A percentile compares a stretch with the other conserved stretches of the same genome.
phyloP scores from a whole-genome alignment of 345 rosid genomes.

The Camelina laxa region DNA sequence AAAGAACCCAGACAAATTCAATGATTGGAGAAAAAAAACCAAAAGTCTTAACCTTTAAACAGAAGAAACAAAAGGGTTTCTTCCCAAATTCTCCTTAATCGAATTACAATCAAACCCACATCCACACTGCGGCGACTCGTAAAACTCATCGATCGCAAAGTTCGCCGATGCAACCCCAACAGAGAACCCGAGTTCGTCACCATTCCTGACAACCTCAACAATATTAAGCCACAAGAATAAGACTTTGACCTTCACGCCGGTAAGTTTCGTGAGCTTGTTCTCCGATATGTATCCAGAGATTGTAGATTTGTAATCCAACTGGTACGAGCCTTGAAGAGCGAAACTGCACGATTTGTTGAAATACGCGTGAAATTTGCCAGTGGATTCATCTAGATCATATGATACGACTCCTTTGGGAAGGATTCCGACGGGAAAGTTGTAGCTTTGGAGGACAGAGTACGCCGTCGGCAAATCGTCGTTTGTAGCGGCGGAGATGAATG shows the following conservation, averaged over 20 bases:
- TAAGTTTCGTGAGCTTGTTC: slow-evolving; percentile 59
- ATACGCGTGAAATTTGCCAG: slow-evolving; percentile 65
- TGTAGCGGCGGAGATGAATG: slow-evolving; percentile 32
- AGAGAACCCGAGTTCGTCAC: slow-evolving; percentile 72
- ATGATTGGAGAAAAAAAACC: slow-evolving; percentile 5
- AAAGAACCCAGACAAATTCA: neutral
- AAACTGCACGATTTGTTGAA: slow-evolving; percentile 71
- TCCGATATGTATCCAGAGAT: slow-evolving; percentile 70
- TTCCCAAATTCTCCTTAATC: slow-evolving; percentile 44
- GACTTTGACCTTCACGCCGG: slow-evolving; percentile 87
- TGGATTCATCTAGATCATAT: slow-evolving; percentile 69
- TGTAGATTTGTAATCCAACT: slow-evolving; percentile 70
- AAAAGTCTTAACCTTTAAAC: slow-evolving; percentile 38
- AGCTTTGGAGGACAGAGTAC: slow-evolving; percentile 66
- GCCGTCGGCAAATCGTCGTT: slow-evolving; percentile 48
- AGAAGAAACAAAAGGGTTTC: slow-evolving; percentile 62
- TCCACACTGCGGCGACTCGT: slow-evolving; percentile 87
- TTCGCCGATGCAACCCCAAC: slow-evolving; percentile 94
- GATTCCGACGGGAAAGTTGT: slow-evolving; percentile 77
- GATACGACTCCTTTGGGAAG: slow-evolving; percentile 69
- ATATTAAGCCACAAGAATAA: slow-evolving; percentile 89
- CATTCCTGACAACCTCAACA: slow-evolving; percentile 73
- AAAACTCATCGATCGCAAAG: slow-evolving; percentile 77
- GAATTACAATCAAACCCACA: slow-evolving; percentile 79
- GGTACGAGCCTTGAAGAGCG: slow-evolving; percentile 88